Evolutionary conservation across 2,329 filamentous ascomycete genomes (phyloP).

Genomic region (Claviceps spartinae): DNA sequence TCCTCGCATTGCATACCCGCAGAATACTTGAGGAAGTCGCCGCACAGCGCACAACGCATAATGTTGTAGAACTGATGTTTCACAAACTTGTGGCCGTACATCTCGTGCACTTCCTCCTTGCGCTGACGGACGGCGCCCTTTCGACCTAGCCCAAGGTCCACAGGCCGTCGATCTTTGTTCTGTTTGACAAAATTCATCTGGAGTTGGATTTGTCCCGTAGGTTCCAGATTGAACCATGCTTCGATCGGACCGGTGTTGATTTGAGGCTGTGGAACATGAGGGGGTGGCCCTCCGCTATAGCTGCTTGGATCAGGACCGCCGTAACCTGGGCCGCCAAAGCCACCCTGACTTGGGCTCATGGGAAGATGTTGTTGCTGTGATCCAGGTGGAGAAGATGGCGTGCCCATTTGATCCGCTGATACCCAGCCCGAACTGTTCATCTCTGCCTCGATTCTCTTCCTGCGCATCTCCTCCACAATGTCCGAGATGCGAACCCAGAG

Average conservation of each 20-base stretch:
- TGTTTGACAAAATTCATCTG: conserved; percentile 88
- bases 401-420: conserved; percentile 87
- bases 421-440: conserved; percentile 94
- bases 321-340: conserved; percentile 30
- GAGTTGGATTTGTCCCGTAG: conserved; percentile 81
- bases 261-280: conserved; percentile 30
- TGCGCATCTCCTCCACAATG: conserved; percentile 91
- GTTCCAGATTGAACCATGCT: conserved; percentile 94
- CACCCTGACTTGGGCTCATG: conserved; percentile 33
- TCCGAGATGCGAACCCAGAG: conserved; percentile 95
- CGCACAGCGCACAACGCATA: conserved; percentile 96
- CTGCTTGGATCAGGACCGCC: conserved; percentile 11
- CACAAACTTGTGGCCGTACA: conserved; percentile 98
- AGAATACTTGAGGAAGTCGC: conserved; percentile 96
- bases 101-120: conserved; percentile 96
- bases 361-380: conserved; percentile 33
- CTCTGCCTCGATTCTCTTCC: conserved; percentile 93
- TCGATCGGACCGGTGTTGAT: conserved; percentile 56
- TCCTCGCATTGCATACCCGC: conserved; percentile 98
- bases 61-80: conserved; percentile 99
- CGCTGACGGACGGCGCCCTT: conserved; percentile 94
- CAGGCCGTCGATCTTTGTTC: conserved; percentile 64
- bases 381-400: conserved; percentile 30
- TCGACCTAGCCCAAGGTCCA: conserved; percentile 82
- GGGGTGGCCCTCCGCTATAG: conserved; percentile 18